phyloP scores from a whole-genome alignment of 139 green algal species.

The Ettlia oleoabundans region DNA sequence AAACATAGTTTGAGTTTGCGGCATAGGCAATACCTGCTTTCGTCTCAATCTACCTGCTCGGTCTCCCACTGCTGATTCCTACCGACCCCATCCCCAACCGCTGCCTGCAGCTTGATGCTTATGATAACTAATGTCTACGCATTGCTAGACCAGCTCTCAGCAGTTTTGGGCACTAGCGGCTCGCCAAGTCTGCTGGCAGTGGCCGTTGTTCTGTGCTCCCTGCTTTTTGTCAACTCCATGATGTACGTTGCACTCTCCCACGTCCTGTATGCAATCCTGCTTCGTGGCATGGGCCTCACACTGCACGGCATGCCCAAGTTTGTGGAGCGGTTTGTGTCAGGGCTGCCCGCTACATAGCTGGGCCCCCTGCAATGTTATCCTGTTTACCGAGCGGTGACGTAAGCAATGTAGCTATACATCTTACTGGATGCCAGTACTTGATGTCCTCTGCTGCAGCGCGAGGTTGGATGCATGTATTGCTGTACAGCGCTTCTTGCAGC shows the following conservation, averaged over 20 bases:
- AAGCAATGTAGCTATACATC: no score
- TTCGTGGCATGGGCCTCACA: constrained; percentile 51
- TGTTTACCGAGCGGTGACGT: no score
- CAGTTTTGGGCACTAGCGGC: constrained; percentile 57
- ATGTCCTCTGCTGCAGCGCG: no score
- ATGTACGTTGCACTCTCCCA: constrained; percentile 79
- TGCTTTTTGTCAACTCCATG: constrained; percentile 73
- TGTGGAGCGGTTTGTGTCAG: constrained; percentile 21
- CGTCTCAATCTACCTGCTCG: no score
- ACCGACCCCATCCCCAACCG: background rate
- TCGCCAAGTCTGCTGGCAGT: constrained; percentile 62
- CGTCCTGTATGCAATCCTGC: constrained; percentile 73
- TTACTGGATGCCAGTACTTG: no score
- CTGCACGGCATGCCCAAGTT: constrained; percentile 23
- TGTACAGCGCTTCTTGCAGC: no score
- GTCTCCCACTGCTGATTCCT: no score
- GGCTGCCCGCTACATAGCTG: background rate
- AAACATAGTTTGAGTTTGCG: no score
- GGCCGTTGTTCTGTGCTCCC: constrained; percentile 54
- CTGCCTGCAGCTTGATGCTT: constrained; percentile 51
- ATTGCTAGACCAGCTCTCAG: constrained; percentile 76
- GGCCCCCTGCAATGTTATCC: background rate
- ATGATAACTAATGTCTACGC: constrained; percentile 75
- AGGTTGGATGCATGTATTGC: no score
- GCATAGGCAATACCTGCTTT: no score